These are phyloP conservation scores for Setaria italica DNA, from an alignment of 202 grass and related monocot species.

Conservation along the genomic window DNA sequence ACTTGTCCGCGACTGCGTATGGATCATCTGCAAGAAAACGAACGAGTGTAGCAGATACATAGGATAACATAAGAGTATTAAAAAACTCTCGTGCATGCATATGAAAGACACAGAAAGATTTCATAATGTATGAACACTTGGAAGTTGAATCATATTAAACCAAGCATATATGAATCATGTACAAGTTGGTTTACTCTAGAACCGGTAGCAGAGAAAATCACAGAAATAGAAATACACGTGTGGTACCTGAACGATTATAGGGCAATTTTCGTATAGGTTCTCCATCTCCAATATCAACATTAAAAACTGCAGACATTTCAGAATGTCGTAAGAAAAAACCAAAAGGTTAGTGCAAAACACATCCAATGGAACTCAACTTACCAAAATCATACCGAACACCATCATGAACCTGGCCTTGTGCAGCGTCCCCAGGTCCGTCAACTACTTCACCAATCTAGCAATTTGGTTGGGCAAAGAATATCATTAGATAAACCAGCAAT, in stretches of 20 bases:
- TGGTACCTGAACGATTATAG: conserved; percentile 88
- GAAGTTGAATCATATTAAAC: conserved; percentile 11
- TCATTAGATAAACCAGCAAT: conserved; percentile 28
- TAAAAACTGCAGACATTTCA: conserved; percentile 75
- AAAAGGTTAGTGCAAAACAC: conserved; percentile 46
- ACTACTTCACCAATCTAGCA: conserved; percentile 97
- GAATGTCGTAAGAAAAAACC: conserved; percentile 33
- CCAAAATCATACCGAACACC: conserved; percentile 89
- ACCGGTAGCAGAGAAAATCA: conserved; percentile 23
- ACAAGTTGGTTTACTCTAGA: conserved; percentile 34
- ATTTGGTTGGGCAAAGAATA: conserved; percentile 46
- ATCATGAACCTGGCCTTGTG: conserved; percentile 75
- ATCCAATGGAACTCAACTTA: conserved; percentile 51
- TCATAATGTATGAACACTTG: conserved; percentile 12
- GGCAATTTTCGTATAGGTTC: conserved; percentile 89
- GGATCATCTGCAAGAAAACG: conserved; percentile 77
- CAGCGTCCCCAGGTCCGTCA: conserved; percentile 75
- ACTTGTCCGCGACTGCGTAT: conserved; percentile 86
- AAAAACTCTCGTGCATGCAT: not conserved
- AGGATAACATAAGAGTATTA: conserved; percentile 1
- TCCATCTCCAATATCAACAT: conserved; percentile 99
- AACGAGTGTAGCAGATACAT: conserved; percentile 26
- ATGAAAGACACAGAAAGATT: conserved; percentile 27
- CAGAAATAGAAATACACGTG: conserved; percentile 34
- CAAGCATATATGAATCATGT: not conserved